Conservation (phyloP, 73 alveolate genomes). For the Blepharisma japonicum region DNA sequence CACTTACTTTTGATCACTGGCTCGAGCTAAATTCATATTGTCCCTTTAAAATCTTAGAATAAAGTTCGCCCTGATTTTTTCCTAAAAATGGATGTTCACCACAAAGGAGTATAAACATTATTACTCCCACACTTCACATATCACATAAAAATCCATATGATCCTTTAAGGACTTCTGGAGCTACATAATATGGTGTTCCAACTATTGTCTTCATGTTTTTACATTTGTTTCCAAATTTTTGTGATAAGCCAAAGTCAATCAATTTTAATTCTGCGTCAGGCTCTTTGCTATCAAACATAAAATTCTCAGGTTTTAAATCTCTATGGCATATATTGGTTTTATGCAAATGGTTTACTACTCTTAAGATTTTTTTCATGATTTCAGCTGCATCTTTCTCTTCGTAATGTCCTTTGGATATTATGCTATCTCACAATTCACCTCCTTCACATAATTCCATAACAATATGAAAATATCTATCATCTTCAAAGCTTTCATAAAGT, state of each 20-base stretch:
- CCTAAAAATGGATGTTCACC: conserved; percentile 53
- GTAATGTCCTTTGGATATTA: conserved; percentile 27
- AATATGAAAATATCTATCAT: conserved; percentile 45
- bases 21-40: conserved; percentile 37
- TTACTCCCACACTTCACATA: conserved; percentile 50
- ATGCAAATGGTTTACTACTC: conserved; percentile 55
- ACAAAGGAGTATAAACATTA: conserved; percentile 39
- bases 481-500: conserved; percentile 49
- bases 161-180: conserved; percentile 53
- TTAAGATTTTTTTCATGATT: neutral
- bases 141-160: conserved; percentile 46
- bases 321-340: conserved; percentile 43
- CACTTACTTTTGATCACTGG: conserved; percentile 42
- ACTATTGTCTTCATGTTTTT: neutral
- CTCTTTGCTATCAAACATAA: neutral
- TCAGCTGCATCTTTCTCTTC: conserved; percentile 33
- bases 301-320: conserved; percentile 26
- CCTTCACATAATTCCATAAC: conserved; percentile 63
- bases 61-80: conserved; percentile 31
- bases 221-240: neutral
- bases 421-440: conserved; percentile 54
- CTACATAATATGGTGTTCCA: conserved; percentile 53
- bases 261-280: conserved; percentile 3
- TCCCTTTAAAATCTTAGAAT: conserved; percentile 9
- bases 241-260: conserved; percentile 11